Conservation (phyloP, 768 basidiomycete genomes). For the Boletus vinaceobasis region DNA sequence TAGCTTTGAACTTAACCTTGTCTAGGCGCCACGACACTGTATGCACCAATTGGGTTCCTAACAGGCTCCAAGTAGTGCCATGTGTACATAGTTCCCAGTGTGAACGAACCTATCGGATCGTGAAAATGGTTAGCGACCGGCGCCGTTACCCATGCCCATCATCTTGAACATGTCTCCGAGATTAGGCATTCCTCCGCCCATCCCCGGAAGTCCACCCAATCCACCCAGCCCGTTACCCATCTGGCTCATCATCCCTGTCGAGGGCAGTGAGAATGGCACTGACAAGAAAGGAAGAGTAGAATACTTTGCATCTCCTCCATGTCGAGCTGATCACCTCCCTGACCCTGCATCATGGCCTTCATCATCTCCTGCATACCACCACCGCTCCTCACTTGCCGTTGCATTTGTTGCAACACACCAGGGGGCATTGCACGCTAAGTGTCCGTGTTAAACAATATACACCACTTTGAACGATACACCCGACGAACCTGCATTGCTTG, state of each 20-base stretch:
- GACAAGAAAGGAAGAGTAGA: slow-evolving; percentile 22
- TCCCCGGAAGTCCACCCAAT: slow-evolving; percentile 46
- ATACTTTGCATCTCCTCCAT: slow-evolving; percentile 94
- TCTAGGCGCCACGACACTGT: slow-evolving; percentile 2
- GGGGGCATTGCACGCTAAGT: slow-evolving; percentile 86
- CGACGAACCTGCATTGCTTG: slow-evolving; percentile 83
- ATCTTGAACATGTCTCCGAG: slow-evolving; percentile 83
- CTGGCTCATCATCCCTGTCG: slow-evolving; percentile 79
- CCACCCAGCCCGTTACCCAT: slow-evolving; percentile 63
- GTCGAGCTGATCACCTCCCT: slow-evolving; percentile 84
- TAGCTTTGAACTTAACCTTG: slow-evolving; percentile 30
- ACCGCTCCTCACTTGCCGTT: slow-evolving; percentile 70
- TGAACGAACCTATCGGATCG: slow-evolving; percentile 2
- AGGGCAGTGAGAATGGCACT: slow-evolving; percentile 4
- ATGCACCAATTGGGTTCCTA: slow-evolving; percentile 16
- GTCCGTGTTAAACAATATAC: slow-evolving; percentile 5
- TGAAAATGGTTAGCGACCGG: slow-evolving; percentile 27
- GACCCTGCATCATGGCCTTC: slow-evolving; percentile 96
- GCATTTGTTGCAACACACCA: slow-evolving; percentile 93
- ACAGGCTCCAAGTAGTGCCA: slow-evolving; percentile 14
- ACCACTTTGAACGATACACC: not conserved
- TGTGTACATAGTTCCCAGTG: slow-evolving; percentile 15
- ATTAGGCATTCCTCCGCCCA: slow-evolving; percentile 66
- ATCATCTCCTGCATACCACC: slow-evolving; percentile 98
- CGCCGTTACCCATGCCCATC: slow-evolving; percentile 74